Base-by-base conservation (phyloP, 371 early-diverging fungal species). In the Mortierella sp. region DNA sequence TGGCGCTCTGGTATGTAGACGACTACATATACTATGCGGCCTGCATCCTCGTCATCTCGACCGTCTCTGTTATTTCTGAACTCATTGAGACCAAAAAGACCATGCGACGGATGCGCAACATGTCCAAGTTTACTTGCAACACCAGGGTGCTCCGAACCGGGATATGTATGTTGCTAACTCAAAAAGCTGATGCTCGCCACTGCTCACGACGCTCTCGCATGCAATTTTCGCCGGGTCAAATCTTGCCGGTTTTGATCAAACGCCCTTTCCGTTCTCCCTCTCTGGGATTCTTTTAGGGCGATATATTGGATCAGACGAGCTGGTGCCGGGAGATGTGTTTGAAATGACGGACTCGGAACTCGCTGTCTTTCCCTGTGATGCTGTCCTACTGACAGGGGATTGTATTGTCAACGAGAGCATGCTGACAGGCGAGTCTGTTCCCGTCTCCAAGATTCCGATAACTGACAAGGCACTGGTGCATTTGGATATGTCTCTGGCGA, bases 371-470 rank as follows among this genome's bases (percentile, higher is more conserved):
- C 97, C 97, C 0, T 98, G 99, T 81, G 99, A 99, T 82, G 95
- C 94, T 2, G 81, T 96, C 34, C 84, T 99, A 23, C 80, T 99
- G n/a, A 86, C 92, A 23, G 99, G 99, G 17, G 97, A 97, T 70
- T 97, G 97, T 70, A 96, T 99, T 59, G 91, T 98, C 48, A 98
- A 99, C 80, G 99, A 99, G 81, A 92, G 93, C 64, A 98, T 99
- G 97, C 87, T 99, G 26, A 99, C 99, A 4, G 99, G 99, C 50
- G 97, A 86, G 70, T 88, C 88, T 0, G 85, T 90, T 2, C 91
- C 91, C 27, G 89, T 90, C 14, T 93, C 94, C 12, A 97, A 97
- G 76, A 82, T 81, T 3, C 91, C 95, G 1, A 82, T 91, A 19
- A 87, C 89, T 0, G 92, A 94, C 28, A 79, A 72, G 30, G 89